Evolutionary conservation across 495 filamentous ascomycete genomes (phyloP).

Genomic region (Aspergillus mulundensis): DNA sequence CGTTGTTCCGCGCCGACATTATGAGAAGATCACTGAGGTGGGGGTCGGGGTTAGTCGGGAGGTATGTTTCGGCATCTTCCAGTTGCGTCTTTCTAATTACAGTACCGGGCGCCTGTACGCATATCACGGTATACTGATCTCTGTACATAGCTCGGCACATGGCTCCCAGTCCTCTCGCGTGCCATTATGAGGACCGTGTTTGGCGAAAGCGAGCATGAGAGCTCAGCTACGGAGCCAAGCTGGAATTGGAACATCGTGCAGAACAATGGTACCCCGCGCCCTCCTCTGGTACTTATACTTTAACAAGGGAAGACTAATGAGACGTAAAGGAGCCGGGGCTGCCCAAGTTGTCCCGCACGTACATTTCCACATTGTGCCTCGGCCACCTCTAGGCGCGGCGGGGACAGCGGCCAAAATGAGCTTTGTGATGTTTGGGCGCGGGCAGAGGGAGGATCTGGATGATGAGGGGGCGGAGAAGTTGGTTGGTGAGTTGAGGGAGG

Average conservation of each 20-base stretch:
- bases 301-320: too few relatives aligned
- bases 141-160: slow-evolving; percentile 50
- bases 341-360: slow-evolving; percentile 89
- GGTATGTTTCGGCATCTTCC: slow-evolving; percentile 26
- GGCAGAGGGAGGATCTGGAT: slow-evolving; percentile 76
- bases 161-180: slow-evolving; percentile 69
- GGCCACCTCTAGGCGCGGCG: slow-evolving; percentile 39
- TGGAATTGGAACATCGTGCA: slow-evolving; percentile 87
- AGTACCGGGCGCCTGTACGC: too few relatives aligned
- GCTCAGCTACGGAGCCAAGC: slow-evolving; percentile 32
- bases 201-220: slow-evolving; percentile 19
- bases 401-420: slow-evolving; percentile 45
- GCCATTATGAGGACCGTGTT: slow-evolving; percentile 57
- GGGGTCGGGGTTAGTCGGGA: slow-evolving; percentile 50
- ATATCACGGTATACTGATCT: too few relatives aligned
- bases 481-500: slow-evolving; percentile 56
- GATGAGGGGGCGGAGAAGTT: slow-evolving; percentile 73
- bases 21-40: slow-evolving; percentile 66
- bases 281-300: too few relatives aligned
- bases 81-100: too few relatives aligned
- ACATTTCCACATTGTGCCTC: slow-evolving; percentile 88
- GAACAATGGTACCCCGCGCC: slow-evolving; percentile 67
- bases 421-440: slow-evolving; percentile 79
- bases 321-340: slow-evolving; percentile 59
- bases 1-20: slow-evolving; percentile 66